These are phyloP conservation scores for Phytophthora pisi DNA, from an alignment of 352 stramenopile species.

Conservation along the genomic window DNA sequence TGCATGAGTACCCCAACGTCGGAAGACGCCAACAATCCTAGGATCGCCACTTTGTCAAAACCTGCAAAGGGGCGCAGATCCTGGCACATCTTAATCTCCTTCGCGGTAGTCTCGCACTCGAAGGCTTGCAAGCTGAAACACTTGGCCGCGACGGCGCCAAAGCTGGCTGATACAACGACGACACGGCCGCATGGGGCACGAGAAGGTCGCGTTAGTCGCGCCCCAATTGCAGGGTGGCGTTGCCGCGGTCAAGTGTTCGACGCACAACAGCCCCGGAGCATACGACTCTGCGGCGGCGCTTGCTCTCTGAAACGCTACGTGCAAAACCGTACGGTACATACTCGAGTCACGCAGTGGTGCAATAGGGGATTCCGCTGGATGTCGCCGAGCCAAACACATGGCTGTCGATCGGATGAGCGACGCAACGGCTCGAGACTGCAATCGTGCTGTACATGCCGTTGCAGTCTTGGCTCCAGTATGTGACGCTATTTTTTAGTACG, in stretches of 20 bases:
- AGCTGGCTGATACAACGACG: conserved; percentile 9
- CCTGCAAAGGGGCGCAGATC: conserved; percentile 1
- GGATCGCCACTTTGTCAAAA: background rate
- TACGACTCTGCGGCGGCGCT: conserved; percentile 14
- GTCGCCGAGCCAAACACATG: conserved; percentile 14
- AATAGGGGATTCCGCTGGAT: conserved; percentile 9
- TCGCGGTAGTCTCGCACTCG: conserved; percentile 12
- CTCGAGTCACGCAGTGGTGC: background rate
- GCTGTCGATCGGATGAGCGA: conserved; percentile 27
- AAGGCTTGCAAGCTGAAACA: conserved; percentile 19
- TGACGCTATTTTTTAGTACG: background rate
- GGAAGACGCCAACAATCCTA: background rate
- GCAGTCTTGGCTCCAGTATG: conserved; percentile 25
- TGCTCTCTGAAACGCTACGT: conserved; percentile 6
- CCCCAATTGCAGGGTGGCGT: conserved; percentile 14
- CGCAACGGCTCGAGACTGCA: conserved; percentile 15
- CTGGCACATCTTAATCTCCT: conserved; percentile 3
- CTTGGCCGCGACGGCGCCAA: conserved; percentile 22
- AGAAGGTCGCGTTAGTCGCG: conserved; percentile 27
- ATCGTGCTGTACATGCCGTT: conserved; percentile 9
- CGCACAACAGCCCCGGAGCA: conserved; percentile 7
- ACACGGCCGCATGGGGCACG: conserved; percentile 16
- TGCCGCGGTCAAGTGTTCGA: background rate
- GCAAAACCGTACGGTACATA: background rate
- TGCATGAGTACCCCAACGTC: background rate